Evolutionary conservation across 2,329 filamentous ascomycete genomes (phyloP).

Genomic region (Ceratocystis colombiana): DNA sequence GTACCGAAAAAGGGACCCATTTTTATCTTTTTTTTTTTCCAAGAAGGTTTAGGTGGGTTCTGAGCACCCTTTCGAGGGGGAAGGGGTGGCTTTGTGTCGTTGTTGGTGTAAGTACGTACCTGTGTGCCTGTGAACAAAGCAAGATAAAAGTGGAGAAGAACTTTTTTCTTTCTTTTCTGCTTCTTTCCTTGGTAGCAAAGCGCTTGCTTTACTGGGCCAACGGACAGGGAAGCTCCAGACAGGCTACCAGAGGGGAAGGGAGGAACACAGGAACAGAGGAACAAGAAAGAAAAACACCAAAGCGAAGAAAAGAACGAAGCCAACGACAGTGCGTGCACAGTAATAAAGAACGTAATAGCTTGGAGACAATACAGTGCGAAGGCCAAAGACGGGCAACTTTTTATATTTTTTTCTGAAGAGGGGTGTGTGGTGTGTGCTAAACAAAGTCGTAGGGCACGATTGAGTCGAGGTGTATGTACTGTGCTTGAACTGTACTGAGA

Average conservation of each 20-base stretch:
- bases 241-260: background rate
- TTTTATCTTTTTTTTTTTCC: background rate
- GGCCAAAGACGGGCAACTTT: background rate
- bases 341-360: too few relatives aligned
- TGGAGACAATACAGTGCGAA: background rate
- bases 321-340: background rate
- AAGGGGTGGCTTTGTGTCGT: background rate
- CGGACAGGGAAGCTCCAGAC: background rate
- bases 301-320: conserved; percentile 2
- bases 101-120: background rate
- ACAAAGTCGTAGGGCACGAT: too few relatives aligned
- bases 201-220: conserved; percentile 15
- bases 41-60: background rate
- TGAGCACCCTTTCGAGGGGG: conserved; percentile 1
- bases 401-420: background rate
- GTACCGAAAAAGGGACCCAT: conserved; percentile 17
- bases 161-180: background rate
- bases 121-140: background rate
- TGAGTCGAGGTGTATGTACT: too few relatives aligned
- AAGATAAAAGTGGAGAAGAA: background rate
- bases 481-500: too few relatives aligned
- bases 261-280: background rate
- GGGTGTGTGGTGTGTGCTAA: background rate
- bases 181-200: background rate
- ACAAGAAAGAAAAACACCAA: background rate